phyloP scores from a whole-genome alignment of 2,329 filamentous ascomycete species.

The Fusarium sororula region DNA sequence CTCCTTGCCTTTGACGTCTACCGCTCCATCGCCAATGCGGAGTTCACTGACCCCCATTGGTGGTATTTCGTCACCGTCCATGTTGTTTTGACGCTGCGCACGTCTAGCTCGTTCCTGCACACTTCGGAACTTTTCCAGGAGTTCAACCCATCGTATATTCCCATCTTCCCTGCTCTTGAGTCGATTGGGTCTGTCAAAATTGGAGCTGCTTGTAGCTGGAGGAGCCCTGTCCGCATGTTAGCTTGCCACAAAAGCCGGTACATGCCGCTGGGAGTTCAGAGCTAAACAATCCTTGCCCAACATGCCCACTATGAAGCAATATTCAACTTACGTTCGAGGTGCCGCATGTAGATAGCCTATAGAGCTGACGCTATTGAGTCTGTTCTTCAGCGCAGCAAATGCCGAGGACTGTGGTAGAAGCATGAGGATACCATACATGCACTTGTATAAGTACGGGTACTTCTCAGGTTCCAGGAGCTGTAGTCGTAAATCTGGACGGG shows the following conservation, averaged over 20 bases:
- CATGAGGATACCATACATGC: constrained; percentile 96
- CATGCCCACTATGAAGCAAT: neutral
- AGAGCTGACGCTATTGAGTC: constrained; percentile 94
- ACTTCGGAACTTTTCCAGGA: constrained; percentile 92
- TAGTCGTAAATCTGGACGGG: constrained; percentile 79
- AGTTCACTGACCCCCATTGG: constrained; percentile 56
- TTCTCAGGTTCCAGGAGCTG: constrained; percentile 95
- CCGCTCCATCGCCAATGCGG: constrained; percentile 52
- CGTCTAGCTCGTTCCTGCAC: constrained; percentile 89
- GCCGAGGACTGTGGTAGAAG: constrained; percentile 97
- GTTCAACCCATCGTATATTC: constrained; percentile 88
- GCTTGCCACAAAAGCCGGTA: neutral
- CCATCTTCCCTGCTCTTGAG: constrained; percentile 85
- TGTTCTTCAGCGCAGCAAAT: constrained; percentile 95
- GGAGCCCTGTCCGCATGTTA: constrained; percentile 50
- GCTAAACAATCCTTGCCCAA: neutral
- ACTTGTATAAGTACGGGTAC: constrained; percentile 96
- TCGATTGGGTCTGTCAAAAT: constrained; percentile 77
- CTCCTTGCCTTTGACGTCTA: constrained; percentile 55
- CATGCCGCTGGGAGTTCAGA: neutral
- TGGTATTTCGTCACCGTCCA: constrained; percentile 60
- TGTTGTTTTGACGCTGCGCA: constrained; percentile 65
- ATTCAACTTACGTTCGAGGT: constrained; percentile 71
- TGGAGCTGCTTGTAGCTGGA: constrained; percentile 60
- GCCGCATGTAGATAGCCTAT: constrained; percentile 93